A percentile compares a stretch with the other conserved stretches of the same genome.
phyloP scores from a whole-genome alignment of 441 rosid genomes.

The Melastoma candidum region DNA sequence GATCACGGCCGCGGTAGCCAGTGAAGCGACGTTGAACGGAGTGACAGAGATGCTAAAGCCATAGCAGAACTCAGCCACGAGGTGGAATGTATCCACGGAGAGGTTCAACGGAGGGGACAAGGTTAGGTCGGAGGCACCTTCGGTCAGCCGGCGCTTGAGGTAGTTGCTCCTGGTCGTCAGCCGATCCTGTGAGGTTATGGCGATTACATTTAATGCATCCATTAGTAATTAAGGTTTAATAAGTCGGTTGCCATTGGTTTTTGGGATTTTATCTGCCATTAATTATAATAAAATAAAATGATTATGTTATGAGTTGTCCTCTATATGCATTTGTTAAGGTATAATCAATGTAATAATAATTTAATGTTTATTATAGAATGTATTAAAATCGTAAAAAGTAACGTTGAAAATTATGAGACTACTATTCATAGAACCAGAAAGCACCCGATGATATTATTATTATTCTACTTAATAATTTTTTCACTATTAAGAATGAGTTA shows the following conservation, averaged over 20 bases:
- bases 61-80: constrained; percentile 52
- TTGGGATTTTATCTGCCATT: too few relatives aligned
- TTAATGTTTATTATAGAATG: too few relatives aligned
- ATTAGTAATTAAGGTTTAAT: not conserved
- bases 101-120: constrained; percentile 67
- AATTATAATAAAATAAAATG: not conserved
- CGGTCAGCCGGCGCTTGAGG: constrained; percentile 53
- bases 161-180: constrained; percentile 49
- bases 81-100: constrained; percentile 57
- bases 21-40: constrained; percentile 58
- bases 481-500: too few relatives aligned
- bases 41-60: constrained; percentile 42
- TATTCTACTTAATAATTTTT: too few relatives aligned
- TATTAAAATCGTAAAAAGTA: too few relatives aligned
- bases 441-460: too few relatives aligned
- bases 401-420: too few relatives aligned
- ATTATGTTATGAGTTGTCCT: not conserved
- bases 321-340: not conserved
- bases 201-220: not conserved
- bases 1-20: constrained; percentile 55
- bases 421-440: too few relatives aligned
- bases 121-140: constrained; percentile 36
- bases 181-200: constrained; percentile 34
- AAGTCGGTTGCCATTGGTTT: too few relatives aligned
- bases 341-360: too few relatives aligned